Conservation (phyloP, 176 grass and related monocot genomes). For the Oryza officinalis region DNA sequence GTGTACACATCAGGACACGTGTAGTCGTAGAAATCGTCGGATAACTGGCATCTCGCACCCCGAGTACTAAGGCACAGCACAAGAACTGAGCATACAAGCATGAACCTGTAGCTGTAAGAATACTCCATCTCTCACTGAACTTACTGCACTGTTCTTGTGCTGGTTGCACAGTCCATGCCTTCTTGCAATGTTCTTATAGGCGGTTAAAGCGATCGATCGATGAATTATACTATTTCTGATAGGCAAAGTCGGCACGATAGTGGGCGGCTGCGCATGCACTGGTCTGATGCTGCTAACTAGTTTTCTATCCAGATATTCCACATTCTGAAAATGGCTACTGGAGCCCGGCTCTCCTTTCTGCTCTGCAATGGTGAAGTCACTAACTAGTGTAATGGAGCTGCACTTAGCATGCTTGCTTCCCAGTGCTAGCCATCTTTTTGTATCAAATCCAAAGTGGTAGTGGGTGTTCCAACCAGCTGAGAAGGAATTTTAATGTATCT, state of each 20-base stretch:
- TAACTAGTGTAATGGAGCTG: conserved; percentile 31
- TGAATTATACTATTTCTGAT: conserved; percentile 2
- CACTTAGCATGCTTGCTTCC: conserved; percentile 37
- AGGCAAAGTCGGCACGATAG: background rate
- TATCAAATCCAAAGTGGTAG: conserved; percentile 37
- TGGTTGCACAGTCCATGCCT: conserved; percentile 21
- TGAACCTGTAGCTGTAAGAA: conserved; percentile 12
- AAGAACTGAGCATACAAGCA: conserved; percentile 43
- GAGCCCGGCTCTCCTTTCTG: background rate
- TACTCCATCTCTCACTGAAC: conserved; percentile 32
- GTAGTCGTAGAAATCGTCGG: conserved; percentile 34
- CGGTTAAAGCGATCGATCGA: background rate
- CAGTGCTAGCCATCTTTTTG: conserved; percentile 9
- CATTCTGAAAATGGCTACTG: conserved; percentile 16
- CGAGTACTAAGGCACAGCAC: conserved; percentile 33
- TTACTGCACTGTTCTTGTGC: background rate
- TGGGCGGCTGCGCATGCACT: conserved; percentile 37
- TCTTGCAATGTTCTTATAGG: conserved; percentile 35
- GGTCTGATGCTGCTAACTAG: background rate
- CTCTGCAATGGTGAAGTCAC: conserved; percentile 34
- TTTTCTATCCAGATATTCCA: conserved; percentile 20
- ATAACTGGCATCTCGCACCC: conserved; percentile 41
- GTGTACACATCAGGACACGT: conserved; percentile 54
- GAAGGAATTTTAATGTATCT: conserved; percentile 10
- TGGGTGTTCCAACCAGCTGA: conserved; percentile 40